Evolutionary conservation across 305 asterid species (phyloP).

Genomic region (Plantago coronopus): DNA sequence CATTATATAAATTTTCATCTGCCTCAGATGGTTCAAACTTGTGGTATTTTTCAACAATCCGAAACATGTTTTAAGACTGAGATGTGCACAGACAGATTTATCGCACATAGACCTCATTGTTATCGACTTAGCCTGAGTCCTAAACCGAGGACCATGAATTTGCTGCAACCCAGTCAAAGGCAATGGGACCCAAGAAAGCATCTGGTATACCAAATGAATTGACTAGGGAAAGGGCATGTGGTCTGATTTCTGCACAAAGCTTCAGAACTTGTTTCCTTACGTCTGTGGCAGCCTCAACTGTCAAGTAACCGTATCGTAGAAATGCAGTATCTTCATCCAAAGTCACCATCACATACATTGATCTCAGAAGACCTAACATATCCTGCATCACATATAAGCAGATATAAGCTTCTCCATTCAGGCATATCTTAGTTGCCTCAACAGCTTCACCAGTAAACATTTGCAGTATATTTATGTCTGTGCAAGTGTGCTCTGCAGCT

Average conservation of each 20-base stretch:
- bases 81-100: neutral
- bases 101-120: neutral
- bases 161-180: conserved; percentile 89
- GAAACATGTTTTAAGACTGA: no score
- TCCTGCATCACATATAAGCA: conserved; percentile 53
- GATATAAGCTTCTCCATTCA: neutral
- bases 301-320: conserved; percentile 76
- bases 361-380: conserved; percentile 58
- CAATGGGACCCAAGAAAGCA: conserved; percentile 85
- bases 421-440: conserved; percentile 13
- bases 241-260: conserved; percentile 76
- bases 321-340: conserved; percentile 88
- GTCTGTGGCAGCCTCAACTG: conserved; percentile 54
- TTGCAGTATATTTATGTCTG: no score
- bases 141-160: conserved; percentile 57
- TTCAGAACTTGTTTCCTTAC: conserved; percentile 71
- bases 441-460: neutral
- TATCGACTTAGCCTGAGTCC: conserved; percentile 16
- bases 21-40: no score
- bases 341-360: conserved; percentile 53
- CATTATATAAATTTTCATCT: no score
- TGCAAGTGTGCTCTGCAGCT: no score
- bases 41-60: no score
- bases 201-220: conserved; percentile 81
- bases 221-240: conserved; percentile 81